A percentile compares a stretch with the other conserved stretches of the same genome.
These are phyloP conservation scores for Aureobasidium mangrovei DNA, from an alignment of 2,329 filamentous ascomycete genomes.

Conservation along the genomic window DNA sequence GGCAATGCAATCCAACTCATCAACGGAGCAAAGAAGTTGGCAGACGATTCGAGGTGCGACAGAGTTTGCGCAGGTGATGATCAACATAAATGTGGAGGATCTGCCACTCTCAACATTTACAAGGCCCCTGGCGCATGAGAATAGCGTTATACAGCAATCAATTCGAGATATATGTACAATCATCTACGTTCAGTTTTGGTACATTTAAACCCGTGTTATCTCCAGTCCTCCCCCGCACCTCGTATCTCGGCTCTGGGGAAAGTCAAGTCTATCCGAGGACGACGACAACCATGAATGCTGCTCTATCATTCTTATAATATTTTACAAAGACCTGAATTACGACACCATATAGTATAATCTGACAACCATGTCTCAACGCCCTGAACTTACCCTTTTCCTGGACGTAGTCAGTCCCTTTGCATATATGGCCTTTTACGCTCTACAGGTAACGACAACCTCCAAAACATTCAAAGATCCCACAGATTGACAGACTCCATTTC, in stretches of 20 bases:
- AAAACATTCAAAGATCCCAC: not conserved
- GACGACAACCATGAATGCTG: not conserved
- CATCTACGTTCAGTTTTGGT: not conserved
- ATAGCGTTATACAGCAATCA: too few species aligned
- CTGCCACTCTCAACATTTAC: slow-evolving; percentile 9
- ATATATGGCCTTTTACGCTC: slow-evolving; percentile 50
- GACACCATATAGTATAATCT: not conserved
- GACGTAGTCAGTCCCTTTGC: slow-evolving; percentile 54
- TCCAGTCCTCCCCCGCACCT: not conserved
- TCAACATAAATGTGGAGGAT: slow-evolving; percentile 1
- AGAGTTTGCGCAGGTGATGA: not conserved
- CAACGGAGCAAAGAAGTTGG: slow-evolving; percentile 2
- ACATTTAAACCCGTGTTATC: not conserved
- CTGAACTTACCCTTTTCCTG: slow-evolving; percentile 48
- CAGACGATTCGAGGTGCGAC: not conserved
- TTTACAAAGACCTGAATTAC: not conserved
- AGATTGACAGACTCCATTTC: not conserved
- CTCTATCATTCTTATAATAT: not conserved
- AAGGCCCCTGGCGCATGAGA: not conserved
- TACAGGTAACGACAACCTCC: slow-evolving; percentile 36
- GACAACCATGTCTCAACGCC: slow-evolving; percentile 16
- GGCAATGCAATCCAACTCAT: slow-evolving; percentile 2
- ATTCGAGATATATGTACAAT: too few species aligned
- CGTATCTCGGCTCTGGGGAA: slow-evolving; percentile 11
- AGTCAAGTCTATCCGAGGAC: slow-evolving; percentile 7